These are phyloP conservation scores for Xylaria longipes DNA, from an alignment of 495 filamentous ascomycete species.

Conservation along the genomic window DNA sequence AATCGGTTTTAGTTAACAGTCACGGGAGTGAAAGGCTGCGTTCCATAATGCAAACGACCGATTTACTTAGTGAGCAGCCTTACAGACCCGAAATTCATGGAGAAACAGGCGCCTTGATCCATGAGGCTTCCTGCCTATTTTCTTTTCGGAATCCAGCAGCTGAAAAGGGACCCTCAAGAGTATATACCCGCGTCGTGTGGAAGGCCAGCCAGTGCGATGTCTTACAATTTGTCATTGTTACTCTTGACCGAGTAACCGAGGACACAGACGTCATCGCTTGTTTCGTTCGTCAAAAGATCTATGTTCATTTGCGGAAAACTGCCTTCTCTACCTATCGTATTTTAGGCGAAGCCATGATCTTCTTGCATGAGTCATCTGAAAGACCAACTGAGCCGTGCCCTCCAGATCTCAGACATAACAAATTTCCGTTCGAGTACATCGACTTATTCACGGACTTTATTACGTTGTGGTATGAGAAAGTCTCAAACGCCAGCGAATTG, in stretches of 20 bases:
- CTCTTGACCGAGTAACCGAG: neutral
- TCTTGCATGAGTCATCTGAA: neutral
- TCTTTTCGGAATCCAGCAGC: neutral
- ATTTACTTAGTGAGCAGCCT: neutral
- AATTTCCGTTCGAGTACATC: neutral
- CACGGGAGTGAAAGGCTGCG: neutral
- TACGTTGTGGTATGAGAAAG: neutral
- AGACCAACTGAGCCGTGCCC: neutral
- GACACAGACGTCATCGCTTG: neutral
- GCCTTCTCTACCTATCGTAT: neutral
- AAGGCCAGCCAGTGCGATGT: neutral
- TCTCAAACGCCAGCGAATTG: neutral
- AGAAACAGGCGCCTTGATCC: neutral
- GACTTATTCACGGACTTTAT: neutral
- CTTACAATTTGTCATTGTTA: neutral
- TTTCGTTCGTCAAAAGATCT: neutral
- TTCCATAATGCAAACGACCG: neutral
- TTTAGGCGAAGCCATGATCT: neutral
- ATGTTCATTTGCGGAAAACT: neutral
- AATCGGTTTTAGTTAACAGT: neutral
- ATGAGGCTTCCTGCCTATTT: neutral
- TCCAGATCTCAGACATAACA: neutral
- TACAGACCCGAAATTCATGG: neutral
- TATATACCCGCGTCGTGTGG: neutral
- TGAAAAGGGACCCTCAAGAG: neutral